phyloP scores from a whole-genome alignment of 345 rosid species.

The Brassica nigra region DNA sequence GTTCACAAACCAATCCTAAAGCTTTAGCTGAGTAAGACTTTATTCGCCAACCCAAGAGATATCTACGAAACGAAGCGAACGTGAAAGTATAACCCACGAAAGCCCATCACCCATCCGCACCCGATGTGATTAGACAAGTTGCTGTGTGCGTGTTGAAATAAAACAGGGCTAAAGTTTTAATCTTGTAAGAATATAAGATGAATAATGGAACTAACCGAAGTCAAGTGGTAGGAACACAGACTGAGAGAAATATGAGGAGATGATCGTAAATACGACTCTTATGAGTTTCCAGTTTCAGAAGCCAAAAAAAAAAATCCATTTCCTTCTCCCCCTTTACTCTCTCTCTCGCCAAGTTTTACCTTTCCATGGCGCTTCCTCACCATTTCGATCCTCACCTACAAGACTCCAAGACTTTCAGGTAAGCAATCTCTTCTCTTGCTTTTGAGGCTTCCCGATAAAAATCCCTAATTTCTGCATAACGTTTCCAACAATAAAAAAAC shows the following conservation, averaged over 20 bases:
- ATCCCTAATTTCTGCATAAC: conserved; percentile 31
- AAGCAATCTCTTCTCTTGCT: neutral
- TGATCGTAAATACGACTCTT: conserved; percentile 25
- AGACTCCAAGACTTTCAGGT: conserved; percentile 59
- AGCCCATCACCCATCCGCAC: no score
- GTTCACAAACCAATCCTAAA: no score
- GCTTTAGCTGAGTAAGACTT: no score
- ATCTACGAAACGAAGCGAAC: no score
- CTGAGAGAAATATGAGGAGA: neutral
- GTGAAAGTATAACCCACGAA: no score
- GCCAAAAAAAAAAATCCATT: neutral
- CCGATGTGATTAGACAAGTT: no score
- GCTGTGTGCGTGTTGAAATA: no score
- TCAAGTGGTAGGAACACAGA: neutral
- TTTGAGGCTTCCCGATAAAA: neutral
- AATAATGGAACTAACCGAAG: neutral
- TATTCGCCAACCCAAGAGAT: no score
- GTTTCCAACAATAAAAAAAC: conserved; percentile 23
- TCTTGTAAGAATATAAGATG: neutral
- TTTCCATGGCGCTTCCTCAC: conserved; percentile 65
- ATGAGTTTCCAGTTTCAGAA: conserved; percentile 11
- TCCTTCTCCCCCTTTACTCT: conserved; percentile 12
- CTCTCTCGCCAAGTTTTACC: conserved; percentile 23
- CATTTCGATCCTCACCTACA: conserved; percentile 57
- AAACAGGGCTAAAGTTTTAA: neutral